These are phyloP conservation scores for Yamadazyma diddensiae DNA, from an alignment of 1,139 yeast genomes.

Conservation along the genomic window DNA sequence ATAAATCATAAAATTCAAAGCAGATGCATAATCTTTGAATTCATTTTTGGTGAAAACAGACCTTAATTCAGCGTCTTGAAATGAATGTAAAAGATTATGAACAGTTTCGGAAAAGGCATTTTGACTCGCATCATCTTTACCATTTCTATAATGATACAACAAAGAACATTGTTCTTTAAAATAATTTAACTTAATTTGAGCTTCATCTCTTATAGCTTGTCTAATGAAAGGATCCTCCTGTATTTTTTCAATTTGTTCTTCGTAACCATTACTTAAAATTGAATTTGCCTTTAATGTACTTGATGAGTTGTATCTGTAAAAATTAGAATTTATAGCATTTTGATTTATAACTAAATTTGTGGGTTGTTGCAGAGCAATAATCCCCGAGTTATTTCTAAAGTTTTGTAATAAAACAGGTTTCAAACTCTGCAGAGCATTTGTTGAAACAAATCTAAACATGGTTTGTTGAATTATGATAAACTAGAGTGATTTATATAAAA, in stretches of 20 bases:
- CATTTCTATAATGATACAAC: conserved; percentile 20
- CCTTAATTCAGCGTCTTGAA: conserved; percentile 30
- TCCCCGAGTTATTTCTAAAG: conserved; percentile 32
- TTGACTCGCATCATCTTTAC: conserved; percentile 17
- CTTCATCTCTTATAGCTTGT: conserved; percentile 21
- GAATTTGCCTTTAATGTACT: conserved; percentile 13
- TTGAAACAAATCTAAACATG: conserved; percentile 40
- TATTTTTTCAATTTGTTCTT: conserved; percentile 14
- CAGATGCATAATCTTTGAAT: conserved; percentile 24
- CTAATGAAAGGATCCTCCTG: conserved; percentile 23
- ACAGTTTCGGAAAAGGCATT: conserved; percentile 22
- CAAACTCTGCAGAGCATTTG: conserved; percentile 36
- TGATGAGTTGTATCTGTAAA: conserved; percentile 19
- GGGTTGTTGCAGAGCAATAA: conserved; percentile 15
- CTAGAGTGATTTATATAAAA: too few species aligned
- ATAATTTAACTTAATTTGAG: conserved; percentile 21
- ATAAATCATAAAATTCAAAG: conserved; percentile 28
- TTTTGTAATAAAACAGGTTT: conserved; percentile 41
- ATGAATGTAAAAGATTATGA: conserved; percentile 21
- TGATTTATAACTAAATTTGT: conserved; percentile 5
- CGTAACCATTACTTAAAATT: conserved; percentile 17
- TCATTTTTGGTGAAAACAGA: conserved; percentile 23
- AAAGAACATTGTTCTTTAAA: conserved; percentile 26
- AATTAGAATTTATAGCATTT: too few species aligned
- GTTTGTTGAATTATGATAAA: too few species aligned